Evolutionary conservation across 768 basidiomycete genomes (phyloP), one percentile per base, ranked within the genome.

Genomic region (Phaeolepiota aurea): DNA sequence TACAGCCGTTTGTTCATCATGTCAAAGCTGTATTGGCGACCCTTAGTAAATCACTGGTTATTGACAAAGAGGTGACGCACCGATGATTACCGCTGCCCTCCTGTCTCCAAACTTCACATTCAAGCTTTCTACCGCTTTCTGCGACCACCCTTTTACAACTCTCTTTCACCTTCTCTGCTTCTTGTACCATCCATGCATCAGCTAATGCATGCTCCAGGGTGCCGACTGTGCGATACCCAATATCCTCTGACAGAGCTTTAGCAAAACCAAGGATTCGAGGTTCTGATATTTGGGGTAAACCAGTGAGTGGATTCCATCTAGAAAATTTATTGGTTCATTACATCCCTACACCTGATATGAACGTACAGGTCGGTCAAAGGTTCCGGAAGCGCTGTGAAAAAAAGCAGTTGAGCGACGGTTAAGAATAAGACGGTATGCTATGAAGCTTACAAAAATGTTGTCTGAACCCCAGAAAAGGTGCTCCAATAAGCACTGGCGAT

Each of bases 31-130:
- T 1, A 12, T 14, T 13, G 31, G 12, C 15, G 37, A 23, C 28
- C 19, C 15, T 31, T 14, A 37, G 35, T 21, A 33, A 36, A 25
- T 12, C 11, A 9, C 25, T 20, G 31, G 22, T 15, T 20, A 28
- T n/a, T 41, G 19, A 32, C 30, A 14, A 44, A 30, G 10, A 32
- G 15, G 22, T n/a, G n/a, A 32, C 82, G 51, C 49, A 91, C 89
- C 87, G 68, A 65, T 94, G 91, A 48, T 75, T 82, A 3, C 92
- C 91, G 46, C 79, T 87, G 2, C 92, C 91, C 49, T 82, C 72
- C 59, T 96, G 93, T 42, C 82, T 68, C 86, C 88, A 94, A 0
- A 93, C 79, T 53, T 96, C 90, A 51, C 94, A 92, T 54, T 93
- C 71, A n/a, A 94, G 63, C 33, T 80, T 80, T 35, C 80, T 64